Conservation (phyloP, 1,284 basidiomycete species). For the Trametes versicolor region DNA sequence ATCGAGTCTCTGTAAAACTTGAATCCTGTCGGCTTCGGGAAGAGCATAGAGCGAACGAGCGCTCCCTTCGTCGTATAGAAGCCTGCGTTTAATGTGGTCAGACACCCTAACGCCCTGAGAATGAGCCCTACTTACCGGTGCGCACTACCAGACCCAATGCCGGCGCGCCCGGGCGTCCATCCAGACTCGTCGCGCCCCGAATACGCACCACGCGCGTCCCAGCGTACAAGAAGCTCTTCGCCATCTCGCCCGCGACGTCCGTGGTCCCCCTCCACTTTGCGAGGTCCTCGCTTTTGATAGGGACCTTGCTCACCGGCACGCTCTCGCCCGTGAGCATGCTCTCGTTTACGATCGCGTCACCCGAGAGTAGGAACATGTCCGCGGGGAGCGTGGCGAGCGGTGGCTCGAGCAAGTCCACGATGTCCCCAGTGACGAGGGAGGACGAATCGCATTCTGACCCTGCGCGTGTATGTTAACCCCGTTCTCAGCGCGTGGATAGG, state of each 20-base stretch:
- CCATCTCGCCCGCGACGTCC: constrained; percentile 74
- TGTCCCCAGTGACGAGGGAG: constrained; percentile 91
- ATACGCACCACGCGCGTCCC: constrained; percentile 95
- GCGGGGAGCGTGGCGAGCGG: constrained; percentile 86
- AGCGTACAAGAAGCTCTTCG: constrained; percentile 91
- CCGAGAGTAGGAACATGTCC: constrained; percentile 92
- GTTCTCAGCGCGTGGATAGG: constrained; percentile 15
- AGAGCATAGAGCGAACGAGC: constrained; percentile 96
- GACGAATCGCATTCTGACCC: constrained; percentile 82
- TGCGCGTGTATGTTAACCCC: constrained; percentile 42
- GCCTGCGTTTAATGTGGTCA: constrained; percentile 57
- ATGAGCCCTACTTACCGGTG: constrained; percentile 65
- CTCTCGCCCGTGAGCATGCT: constrained; percentile 99
- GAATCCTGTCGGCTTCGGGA: constrained; percentile 98
- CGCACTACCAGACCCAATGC: constrained; percentile 92
- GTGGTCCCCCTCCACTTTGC: constrained; percentile 74
- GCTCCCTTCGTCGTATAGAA: constrained; percentile 99
- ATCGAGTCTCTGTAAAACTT: constrained; percentile 99
- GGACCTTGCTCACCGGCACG: constrained; percentile 90
- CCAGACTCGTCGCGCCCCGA: constrained; percentile 69
- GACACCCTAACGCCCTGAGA: neutral
- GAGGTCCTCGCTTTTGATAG: constrained; percentile 80
- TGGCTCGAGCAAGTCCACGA: constrained; percentile 88
- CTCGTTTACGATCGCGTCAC: constrained; percentile 98
- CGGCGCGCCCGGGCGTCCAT: constrained; percentile 65